A percentile compares a stretch with the other conserved stretches of the same genome.
Evolutionary conservation across 2,329 filamentous ascomycete species (phyloP).

Genomic region (Aspergillus viridinutans): DNA sequence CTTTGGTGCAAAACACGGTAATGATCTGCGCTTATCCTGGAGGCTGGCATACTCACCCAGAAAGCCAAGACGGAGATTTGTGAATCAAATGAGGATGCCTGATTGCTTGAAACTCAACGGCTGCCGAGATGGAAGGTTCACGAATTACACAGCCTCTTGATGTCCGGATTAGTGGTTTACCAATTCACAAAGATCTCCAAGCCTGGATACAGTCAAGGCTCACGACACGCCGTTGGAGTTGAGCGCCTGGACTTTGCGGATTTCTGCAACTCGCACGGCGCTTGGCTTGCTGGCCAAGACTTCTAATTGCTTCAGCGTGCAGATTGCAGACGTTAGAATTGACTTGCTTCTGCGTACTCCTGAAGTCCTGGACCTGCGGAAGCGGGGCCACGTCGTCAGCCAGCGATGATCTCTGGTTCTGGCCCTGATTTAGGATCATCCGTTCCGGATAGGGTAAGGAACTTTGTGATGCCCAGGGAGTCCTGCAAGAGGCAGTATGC

Average conservation of each 20-base stretch:
- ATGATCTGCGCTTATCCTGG: background rate
- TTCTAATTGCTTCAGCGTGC: background rate
- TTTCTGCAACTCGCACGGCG: background rate
- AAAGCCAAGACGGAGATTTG: background rate
- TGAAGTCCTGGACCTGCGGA: background rate
- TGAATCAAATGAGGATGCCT: background rate
- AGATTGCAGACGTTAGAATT: no score
- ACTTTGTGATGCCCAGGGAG: background rate
- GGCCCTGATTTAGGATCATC: background rate
- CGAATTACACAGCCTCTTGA: background rate
- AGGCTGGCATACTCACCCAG: background rate
- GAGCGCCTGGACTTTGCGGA: background rate
- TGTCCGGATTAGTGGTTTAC: background rate
- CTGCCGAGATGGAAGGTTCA: no score
- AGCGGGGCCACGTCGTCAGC: constrained; percentile 3
- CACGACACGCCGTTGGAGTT: background rate
- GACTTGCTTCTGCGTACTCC: background rate
- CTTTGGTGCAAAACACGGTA: background rate
- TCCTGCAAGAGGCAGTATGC: background rate
- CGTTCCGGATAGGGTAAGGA: background rate
- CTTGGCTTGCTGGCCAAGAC: background rate
- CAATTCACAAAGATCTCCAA: no score
- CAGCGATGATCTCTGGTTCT: background rate
- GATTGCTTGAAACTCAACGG: constrained; percentile 1
- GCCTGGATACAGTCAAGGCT: no score